Percentiles rank a stretch among this genome's conserved stretches.
Evolutionary conservation across 192 early-diverging fungal species (phyloP).

Genomic region (Neocallimastix lanati): DNA sequence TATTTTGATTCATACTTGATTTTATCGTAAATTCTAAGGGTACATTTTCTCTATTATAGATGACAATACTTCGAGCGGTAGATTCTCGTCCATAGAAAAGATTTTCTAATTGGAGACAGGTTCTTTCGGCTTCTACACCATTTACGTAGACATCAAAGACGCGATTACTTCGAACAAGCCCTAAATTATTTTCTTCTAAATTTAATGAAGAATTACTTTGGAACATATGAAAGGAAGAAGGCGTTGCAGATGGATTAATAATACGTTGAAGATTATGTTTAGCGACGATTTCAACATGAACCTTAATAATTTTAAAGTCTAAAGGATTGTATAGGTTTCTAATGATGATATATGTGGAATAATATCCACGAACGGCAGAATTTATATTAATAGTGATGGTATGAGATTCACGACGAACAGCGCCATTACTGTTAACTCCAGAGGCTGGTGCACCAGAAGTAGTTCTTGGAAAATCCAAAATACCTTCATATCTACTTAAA

Average conservation of each 20-base stretch:
- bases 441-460: no score
- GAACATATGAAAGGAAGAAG: constrained; percentile 1
- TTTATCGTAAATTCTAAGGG: no score
- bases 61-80: constrained; percentile 49
- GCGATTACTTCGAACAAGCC: constrained; percentile 13
- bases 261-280: no score
- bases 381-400: constrained; percentile 43
- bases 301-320: no score
- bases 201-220: neutral
- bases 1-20: constrained; percentile 37
- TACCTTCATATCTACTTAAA: no score
- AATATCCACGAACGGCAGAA: constrained; percentile 34
- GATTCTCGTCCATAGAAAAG: no score
- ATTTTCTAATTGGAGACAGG: no score
- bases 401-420: constrained; percentile 10
- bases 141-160: constrained; percentile 64
- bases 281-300: no score
- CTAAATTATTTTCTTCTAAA: neutral
- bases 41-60: constrained; percentile 54
- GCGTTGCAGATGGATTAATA: no score
- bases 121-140: no score
- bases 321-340: constrained; percentile 52
- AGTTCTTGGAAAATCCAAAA: no score
- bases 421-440: neutral
- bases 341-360: no score